Base-by-base conservation (phyloP, 352 stramenopile genomes). In the Globisporangium radiosum region DNA sequence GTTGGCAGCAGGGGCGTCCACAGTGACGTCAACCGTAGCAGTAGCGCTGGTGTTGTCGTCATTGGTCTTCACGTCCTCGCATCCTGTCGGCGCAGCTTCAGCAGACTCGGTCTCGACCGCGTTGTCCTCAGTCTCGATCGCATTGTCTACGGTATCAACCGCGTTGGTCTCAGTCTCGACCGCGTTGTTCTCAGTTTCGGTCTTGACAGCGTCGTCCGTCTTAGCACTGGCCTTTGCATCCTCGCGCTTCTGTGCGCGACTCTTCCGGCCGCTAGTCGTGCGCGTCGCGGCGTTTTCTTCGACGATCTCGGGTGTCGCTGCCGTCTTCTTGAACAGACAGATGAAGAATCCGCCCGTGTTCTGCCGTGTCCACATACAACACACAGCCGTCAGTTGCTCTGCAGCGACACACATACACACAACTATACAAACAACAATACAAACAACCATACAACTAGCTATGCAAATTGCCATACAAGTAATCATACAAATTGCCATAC, bases 341-440 rank as follows among this genome's bases (percentile, higher is more conserved):
- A 99, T 94, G 74, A 99, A 99, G 71, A 99, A 99, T 0, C 97
- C 98, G 47, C 97, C 97, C 7, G 96, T 99, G 73, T 99, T 90
- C 72, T 92, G 45, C 13, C 47, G 17, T 13, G 25, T 33, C 25
- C 25, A 33, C 25, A 33, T 33, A 33, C 25, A 33, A 33, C 25
- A 33, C 54, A 49, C 11, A 63, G 25, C 25, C 25, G 25, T 33
- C 25, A 33, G 25, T 33, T 33, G 25, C 25, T 33, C 25, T 33
- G 25, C 25, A 10, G 38, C 43, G 47, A 57, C 36, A 43, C 44
- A 54, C 52, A 56, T 47, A 7, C 37, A 33, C 25, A 33, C 25
- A 33, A 33, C 25, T 3, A 33, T 33, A 33, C 25, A 3, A 25
- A 2, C 25, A 1, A 40, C 45, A 1, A 64, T 47, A 57, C 15